These are phyloP conservation scores for Cladosporium sp. DNA, from an alignment of 2,329 filamentous ascomycete species.

Conservation along the genomic window DNA sequence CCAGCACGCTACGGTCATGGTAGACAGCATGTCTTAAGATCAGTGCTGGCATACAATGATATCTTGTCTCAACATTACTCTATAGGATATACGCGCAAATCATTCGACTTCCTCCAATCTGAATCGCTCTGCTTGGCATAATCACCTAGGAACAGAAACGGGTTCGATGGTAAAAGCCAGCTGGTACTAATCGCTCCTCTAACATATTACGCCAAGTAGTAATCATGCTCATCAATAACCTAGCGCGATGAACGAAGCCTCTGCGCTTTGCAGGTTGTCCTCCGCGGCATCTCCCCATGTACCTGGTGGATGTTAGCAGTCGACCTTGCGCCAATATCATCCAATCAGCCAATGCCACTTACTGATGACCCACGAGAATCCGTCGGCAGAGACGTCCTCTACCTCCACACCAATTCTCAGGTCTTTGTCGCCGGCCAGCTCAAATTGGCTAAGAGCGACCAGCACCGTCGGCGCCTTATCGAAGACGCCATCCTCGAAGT, in stretches of 20 bases:
- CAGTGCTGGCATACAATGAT: too few relatives aligned
- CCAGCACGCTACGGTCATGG: too few relatives aligned
- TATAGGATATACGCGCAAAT: too few relatives aligned
- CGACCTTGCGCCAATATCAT: not conserved
- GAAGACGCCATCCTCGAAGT: slow-evolving; percentile 14
- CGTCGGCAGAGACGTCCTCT: slow-evolving; percentile 2
- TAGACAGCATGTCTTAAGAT: too few relatives aligned
- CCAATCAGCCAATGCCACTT: not conserved
- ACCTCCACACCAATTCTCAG: slow-evolving; percentile 11
- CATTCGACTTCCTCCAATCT: too few relatives aligned
- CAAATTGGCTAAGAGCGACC: slow-evolving; percentile 11
- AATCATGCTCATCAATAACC: slow-evolving; percentile 29
- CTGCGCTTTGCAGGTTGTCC: not conserved
- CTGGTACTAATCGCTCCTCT: too few relatives aligned
- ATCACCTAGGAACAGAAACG: too few relatives aligned
- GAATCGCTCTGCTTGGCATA: too few relatives aligned
- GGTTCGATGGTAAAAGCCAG: too few relatives aligned
- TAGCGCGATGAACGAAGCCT: slow-evolving; percentile 10
- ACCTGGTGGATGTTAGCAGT: not conserved
- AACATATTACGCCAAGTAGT: too few relatives aligned
- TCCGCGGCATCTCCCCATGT: slow-evolving; percentile 7
- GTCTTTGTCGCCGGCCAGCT: slow-evolving; percentile 5
- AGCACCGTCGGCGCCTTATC: slow-evolving; percentile 16
- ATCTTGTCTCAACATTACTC: too few relatives aligned
- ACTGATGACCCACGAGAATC: slow-evolving; percentile 10